Percentiles rank a stretch among this genome's conserved stretches.
Evolutionary conservation across 2,329 filamentous ascomycete genomes (phyloP).

Genomic region (Colletotrichum camelliae): DNA sequence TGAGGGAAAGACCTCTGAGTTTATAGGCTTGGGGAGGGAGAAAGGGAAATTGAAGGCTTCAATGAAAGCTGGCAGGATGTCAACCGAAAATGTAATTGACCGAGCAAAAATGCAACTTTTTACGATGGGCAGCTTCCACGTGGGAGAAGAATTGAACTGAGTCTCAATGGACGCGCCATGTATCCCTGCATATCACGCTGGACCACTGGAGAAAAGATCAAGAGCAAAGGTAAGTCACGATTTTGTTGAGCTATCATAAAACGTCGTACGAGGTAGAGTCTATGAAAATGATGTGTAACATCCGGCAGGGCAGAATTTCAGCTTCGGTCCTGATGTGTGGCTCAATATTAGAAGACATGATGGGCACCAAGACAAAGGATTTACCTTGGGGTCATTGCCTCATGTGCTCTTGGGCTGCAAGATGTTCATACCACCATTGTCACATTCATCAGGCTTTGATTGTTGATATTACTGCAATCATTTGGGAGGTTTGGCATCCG

Average conservation of each 20-base stretch:
- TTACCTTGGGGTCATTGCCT: no score
- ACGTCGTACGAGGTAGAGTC: background rate
- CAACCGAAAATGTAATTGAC: background rate
- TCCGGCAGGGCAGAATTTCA: background rate
- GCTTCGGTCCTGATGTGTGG: no score
- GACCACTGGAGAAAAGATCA: background rate
- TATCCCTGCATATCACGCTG: background rate
- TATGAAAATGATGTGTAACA: background rate
- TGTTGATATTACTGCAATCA: background rate
- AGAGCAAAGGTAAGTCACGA: accelerated
- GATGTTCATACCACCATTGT: no score
- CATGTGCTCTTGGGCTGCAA: no score
- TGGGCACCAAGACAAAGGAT: no score
- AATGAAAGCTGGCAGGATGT: background rate
- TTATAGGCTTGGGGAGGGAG: background rate
- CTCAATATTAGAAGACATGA: no score
- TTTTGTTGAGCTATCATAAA: background rate
- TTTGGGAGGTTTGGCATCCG: background rate
- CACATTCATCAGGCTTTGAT: no score
- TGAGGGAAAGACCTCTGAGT: background rate
- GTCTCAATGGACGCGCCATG: background rate
- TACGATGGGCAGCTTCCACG: accelerated
- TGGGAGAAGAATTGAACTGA: no score
- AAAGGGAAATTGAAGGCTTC: background rate
- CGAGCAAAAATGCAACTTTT: background rate